Evolutionary conservation across 176 grass and related monocot species (phyloP), one percentile per base, ranked within the genome.

Genomic region (Bothriochloa decipiens): DNA sequence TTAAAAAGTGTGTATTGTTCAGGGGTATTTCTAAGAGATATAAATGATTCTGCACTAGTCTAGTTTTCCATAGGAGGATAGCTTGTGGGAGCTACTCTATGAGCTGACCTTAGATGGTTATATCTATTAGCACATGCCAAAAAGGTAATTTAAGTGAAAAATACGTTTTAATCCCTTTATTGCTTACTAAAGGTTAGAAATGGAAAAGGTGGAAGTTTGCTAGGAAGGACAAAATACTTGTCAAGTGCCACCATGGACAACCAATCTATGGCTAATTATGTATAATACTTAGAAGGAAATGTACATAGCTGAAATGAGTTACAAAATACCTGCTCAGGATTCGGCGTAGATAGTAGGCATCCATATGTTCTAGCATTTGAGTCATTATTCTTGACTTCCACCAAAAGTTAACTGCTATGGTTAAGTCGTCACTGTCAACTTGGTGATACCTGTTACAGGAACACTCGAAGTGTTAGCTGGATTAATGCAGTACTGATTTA

Each of bases 381-480:
- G 85, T 81, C 93, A 95, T 95, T 83, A 94, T 89, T 66, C 83
- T 86, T 75, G 96, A 98, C 20, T 88, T 95, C 93, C 96, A 98
- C 93, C 96, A 98, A 87, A 95, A 98, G 53, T 98, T 98, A 69
- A 98, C 47, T 37, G 91, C 96, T 74, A 95, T 89, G 23, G 93
- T 98, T 84, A 98, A 92, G 91, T 95, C 93, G 83, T 91, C 87
- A 83, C 96, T 98, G 72, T 95, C 91, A 61, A 98, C 93, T 91
- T 98, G 96, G 70, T 98, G 96, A 85, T 90, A 98, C 96, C 96
- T 98, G 87, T 87, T 86, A 84, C 85, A 88, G 68, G 45, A 79
- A 87, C 36, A 26, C 74, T 74, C 26, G 57, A 71, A 69, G 10
- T 83, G 39, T 79, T 60, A 86, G 43, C 2, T 18, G 29, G 55